phyloP scores from a whole-genome alignment of 2,329 filamentous ascomycete genomes.

The Verticillium isaacii region DNA sequence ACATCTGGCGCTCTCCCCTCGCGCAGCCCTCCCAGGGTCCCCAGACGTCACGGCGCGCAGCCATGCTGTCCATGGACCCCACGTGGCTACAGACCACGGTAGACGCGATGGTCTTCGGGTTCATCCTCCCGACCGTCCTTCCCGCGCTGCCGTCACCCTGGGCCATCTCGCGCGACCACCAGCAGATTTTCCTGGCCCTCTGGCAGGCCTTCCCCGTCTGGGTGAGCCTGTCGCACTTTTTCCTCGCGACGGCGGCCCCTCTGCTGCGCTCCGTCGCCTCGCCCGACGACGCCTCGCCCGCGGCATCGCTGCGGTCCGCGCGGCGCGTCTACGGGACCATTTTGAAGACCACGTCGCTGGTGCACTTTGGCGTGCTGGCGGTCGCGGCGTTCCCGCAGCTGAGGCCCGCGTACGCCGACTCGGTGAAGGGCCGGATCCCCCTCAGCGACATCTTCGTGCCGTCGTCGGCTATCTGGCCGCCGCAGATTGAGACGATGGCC shows the following conservation, averaged over 20 bases:
- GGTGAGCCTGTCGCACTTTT: slow-evolving; percentile 7
- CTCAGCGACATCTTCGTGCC: slow-evolving; percentile 11
- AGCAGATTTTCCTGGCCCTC: slow-evolving; percentile 13
- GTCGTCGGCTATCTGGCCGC: slow-evolving; percentile 4
- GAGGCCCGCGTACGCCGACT: not conserved
- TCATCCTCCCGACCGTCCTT: slow-evolving; percentile 13
- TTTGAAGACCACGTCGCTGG: not conserved
- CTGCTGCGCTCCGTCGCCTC: not conserved
- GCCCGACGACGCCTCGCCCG: not conserved
- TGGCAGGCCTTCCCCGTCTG: slow-evolving; percentile 19
- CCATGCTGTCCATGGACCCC: slow-evolving; percentile 12
- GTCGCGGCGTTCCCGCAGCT: slow-evolving; percentile 2
- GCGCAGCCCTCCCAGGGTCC: not conserved
- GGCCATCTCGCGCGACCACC: slow-evolving; percentile 8
- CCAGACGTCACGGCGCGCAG: not conserved
- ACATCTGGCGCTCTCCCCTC: slow-evolving; percentile 15
- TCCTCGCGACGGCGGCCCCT: slow-evolving; percentile 4
- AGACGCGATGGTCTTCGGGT: slow-evolving; percentile 12
- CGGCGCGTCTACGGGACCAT: slow-evolving; percentile 8
- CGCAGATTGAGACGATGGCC: slow-evolving; percentile 7
- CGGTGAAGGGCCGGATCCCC: not conserved
- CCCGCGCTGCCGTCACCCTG: slow-evolving; percentile 11
- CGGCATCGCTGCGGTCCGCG: not conserved
- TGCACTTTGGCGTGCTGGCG: slow-evolving; percentile 7
- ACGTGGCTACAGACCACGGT: slow-evolving; percentile 4